Evolutionary conservation across 192 early-diverging fungal species (phyloP), one percentile per base, ranked within the genome.

Genomic region (Rhizophlyctis rosea): DNA sequence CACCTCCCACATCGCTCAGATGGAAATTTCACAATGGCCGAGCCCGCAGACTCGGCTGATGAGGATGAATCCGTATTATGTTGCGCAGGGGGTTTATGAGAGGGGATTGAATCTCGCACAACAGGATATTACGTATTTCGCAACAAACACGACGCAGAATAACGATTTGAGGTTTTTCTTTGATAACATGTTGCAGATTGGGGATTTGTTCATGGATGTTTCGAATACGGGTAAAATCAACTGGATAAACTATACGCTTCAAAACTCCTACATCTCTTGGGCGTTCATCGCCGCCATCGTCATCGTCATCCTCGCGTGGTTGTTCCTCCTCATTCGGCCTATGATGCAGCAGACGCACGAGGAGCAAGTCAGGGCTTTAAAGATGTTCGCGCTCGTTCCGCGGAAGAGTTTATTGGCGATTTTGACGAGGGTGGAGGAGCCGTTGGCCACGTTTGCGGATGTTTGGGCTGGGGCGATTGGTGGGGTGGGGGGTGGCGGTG

Each of bases 401-500:
- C 55, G 60, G 28, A 68, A 68, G 54, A 2, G 39, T 0, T 34
- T 68, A 28, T 54, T 68, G 51, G 32, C 47, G 29, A 68, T 68
- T 32, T 34, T 68, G 0, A 68, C 67, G 25, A 59, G 61, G 18
- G 13, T 68, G n/a, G 67, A 68, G 54, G 67, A 68, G 47, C 58
- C 52, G 59, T 56, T 67, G 49, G 33, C 9, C 7, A 44, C 39
- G 39, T 13, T 18, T 18, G 24, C 50, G 9, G 9, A 24, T 24
- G 50, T 52, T 52, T 52, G 5, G 5, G 5, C 23, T 52, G 7
- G 39, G 7, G 39, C 9, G 39, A 18, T 44, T 13, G 9, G 39
- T 7, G 7, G 39, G 39, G 9, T 44, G 9, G 18, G 18, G 18
- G 39, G 39, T 44, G 9, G 9, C 7, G 39, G 9, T 65, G 9